Evolutionary conservation across 441 rosid species (phyloP), one percentile per base, ranked within the genome.

Genomic region (Adansonia grandidieri): DNA sequence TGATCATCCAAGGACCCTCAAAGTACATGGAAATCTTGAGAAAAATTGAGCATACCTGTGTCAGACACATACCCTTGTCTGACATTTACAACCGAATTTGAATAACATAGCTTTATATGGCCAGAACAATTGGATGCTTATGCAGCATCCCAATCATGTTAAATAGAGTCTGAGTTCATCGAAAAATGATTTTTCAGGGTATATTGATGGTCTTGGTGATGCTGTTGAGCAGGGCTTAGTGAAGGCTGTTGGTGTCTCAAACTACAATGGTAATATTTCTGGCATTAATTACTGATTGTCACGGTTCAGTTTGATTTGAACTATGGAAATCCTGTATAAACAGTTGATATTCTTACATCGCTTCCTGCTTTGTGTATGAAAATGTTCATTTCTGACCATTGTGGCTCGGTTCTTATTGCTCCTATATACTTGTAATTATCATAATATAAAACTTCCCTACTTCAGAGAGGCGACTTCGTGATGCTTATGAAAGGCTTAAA

Each of bases 201-300:
- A 91, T 83, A 83, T 94, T 66, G 98, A 96, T 86, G 98, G 99
- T 82, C 98, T 96, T 78, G 99, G 91, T 77, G 99, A 96, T 90
- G 98, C 98, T 61, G 97, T 94, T 32, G 97, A 96, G 82, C 96
- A 91, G 82, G 98, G 98, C 61, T 92, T 96, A 61, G 99, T 96
- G 77, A 91, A 96, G 84, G 98, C 99, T 81, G 98, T 96, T 51
- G 98, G 99, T 69, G 99, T 96, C 87, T 96, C 99, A 71, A 96
- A 96, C 87, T 96, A 96, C 79, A 88, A 79, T 32, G 97, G 98
- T 92, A 89, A 60, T 40, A n/a, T 80, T 73, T 82, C 82, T 73
- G 13, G 44, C 28, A 22, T 50, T 11, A 50, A 14, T 70, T 15
- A 70, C 57, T 70, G 74, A 51, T 70, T 50, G 60, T 13, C 8